These are phyloP conservation scores for Ostreobium quekettii DNA, from an alignment of 139 green algal genomes.

Conservation along the genomic window DNA sequence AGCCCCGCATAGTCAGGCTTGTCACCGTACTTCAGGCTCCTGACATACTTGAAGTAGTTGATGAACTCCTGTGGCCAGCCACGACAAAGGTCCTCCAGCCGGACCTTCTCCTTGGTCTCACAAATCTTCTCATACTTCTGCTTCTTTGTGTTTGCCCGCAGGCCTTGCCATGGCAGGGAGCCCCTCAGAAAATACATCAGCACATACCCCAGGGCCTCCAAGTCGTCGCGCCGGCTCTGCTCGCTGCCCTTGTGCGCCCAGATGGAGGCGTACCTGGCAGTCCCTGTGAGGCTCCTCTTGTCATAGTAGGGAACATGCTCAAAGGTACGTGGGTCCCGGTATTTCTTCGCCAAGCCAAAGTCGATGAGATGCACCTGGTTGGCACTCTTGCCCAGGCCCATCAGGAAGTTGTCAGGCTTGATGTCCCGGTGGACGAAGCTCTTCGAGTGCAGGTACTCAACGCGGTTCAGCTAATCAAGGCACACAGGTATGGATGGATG, in stretches of 20 bases:
- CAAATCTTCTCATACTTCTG: slow-evolving; percentile 99
- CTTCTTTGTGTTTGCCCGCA: slow-evolving; percentile 97
- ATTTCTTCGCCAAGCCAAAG: slow-evolving; percentile 97
- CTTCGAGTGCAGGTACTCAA: slow-evolving; percentile 96
- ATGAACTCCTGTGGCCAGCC: slow-evolving; percentile 91
- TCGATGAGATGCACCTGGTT: slow-evolving; percentile 69
- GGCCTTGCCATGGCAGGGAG: slow-evolving; percentile 89
- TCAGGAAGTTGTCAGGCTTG: slow-evolving; percentile 99
- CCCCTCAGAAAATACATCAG: slow-evolving; percentile 97
- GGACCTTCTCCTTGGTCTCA: slow-evolving; percentile 98
- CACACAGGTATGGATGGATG: too few species aligned
- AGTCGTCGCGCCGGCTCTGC: slow-evolving; percentile 38
- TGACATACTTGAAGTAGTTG: slow-evolving; percentile 92
- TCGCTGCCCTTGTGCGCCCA: slow-evolving; percentile 94
- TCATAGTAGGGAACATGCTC: slow-evolving; percentile 97
- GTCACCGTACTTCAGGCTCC: slow-evolving; percentile 64
- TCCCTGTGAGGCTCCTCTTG: slow-evolving; percentile 98
- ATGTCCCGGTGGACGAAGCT: slow-evolving; percentile 97
- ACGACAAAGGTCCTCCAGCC: slow-evolving; percentile 91
- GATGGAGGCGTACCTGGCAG: slow-evolving; percentile 93
- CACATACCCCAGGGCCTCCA: slow-evolving; percentile 81
- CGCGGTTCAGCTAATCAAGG: too few species aligned
- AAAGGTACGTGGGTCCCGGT: slow-evolving; percentile 93
- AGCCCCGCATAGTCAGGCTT: slow-evolving; percentile 99
- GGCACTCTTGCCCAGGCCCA: slow-evolving; percentile 91